Base-by-base conservation (phyloP, 257 asterid genomes). In the Cinchona pubescens region DNA sequence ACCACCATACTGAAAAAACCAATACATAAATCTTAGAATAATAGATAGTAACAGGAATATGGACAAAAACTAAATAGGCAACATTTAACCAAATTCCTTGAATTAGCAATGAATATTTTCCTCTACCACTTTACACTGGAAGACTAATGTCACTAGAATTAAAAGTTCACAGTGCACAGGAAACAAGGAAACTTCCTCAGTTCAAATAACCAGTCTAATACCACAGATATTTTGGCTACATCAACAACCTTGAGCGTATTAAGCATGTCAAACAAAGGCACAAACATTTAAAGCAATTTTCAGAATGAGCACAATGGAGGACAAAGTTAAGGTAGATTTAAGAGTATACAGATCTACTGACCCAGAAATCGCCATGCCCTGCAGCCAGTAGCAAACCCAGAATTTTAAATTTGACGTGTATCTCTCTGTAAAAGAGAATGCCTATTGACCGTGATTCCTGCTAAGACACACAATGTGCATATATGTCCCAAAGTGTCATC, bases 1-100 rank as follows among this genome's bases (percentile, higher is more conserved):
- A 87, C 83, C 75, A 90, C 92, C 86, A 16, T 79, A 79, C 96
- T 90, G 77, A 58, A 79, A 77, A 79, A 78, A n/a, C n/a, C n/a
- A 65, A 79, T 78, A 75, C 79, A 27, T 21, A 59, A 72, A 73
- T 79, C 43, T 66, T 83, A 74, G 79, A 79, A 79, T 80, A 29
- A 46, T 12, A 56, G 18, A 45, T n/a, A 15, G 37, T 37, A 10
- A 72, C n/a, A 42, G 29, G 40, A 35, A 19, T 10, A 55, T 45
- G 19, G 2, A 13, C 18, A 71, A 55, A 21, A 10, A 45, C 46
- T 35, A 35, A 35, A 35, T n/a, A 23, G 51, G 1, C 25, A 71
- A 71, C 35, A n/a, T 21, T 1, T 35, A 55, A 71, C 51, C 51
- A 13, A 15, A 53, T 71, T 42, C 55, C 55, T 25, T 0, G 61